A percentile compares a stretch with the other conserved stretches of the same genome.
Conservation (phyloP, 2,329 filamentous ascomycete species). For the Calonectria honghensis region DNA sequence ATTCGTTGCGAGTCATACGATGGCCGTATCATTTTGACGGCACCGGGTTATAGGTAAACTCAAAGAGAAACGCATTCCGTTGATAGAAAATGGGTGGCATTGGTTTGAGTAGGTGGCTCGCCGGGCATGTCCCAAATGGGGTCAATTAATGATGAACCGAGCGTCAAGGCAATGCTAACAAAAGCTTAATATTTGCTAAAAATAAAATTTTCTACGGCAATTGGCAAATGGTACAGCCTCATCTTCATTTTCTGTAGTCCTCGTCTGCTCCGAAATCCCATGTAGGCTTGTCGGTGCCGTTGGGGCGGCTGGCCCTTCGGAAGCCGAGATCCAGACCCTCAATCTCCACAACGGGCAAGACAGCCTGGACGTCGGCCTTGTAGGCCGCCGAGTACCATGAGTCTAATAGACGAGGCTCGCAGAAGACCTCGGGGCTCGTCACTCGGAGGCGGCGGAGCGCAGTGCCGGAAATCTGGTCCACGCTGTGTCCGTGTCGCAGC, state of each 20-base stretch:
- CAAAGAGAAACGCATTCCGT: constrained; percentile 1
- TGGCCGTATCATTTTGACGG: neutral
- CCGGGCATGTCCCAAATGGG: neutral
- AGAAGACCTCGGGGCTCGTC: constrained; percentile 41
- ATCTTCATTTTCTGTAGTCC: constrained; percentile 61
- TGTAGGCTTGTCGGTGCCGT: constrained; percentile 73
- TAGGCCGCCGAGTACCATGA: constrained; percentile 43
- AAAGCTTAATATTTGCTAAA: constrained; percentile 4
- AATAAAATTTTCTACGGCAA: constrained; percentile 4
- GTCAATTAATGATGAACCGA: neutral
- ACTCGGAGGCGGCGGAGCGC: constrained; percentile 67
- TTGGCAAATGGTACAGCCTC: neutral
- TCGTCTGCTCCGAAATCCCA: constrained; percentile 72
- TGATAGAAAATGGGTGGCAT: neutral
- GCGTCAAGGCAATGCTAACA: neutral
- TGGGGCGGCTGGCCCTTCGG: constrained; percentile 68
- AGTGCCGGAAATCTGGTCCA: constrained; percentile 78
- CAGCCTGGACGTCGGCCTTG: constrained; percentile 59
- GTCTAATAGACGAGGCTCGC: constrained; percentile 31
- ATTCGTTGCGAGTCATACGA: constrained; percentile 15
- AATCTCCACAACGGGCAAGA: constrained; percentile 68
- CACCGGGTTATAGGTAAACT: neutral
- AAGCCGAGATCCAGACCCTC: constrained; percentile 66
- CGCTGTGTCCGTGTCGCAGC: constrained; percentile 76
- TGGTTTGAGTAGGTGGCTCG: neutral